Evolutionary conservation across 2,329 filamentous ascomycete species (phyloP).

Genomic region (Aspergillus sp.): DNA sequence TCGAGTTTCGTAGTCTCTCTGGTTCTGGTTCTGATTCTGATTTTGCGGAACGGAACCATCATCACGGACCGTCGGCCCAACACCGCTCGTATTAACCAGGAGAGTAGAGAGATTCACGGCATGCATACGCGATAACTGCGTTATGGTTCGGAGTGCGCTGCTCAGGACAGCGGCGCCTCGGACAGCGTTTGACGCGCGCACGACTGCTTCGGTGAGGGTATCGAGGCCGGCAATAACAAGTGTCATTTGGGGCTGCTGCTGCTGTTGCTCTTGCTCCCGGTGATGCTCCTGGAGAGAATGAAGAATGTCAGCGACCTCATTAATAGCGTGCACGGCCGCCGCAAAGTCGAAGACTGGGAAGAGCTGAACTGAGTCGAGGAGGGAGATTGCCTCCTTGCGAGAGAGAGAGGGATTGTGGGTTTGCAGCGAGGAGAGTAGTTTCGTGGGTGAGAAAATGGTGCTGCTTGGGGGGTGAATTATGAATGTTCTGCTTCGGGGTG

Average conservation of each 20-base stretch:
- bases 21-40: not conserved
- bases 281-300: constrained; percentile 18
- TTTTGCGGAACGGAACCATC: not conserved
- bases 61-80: constrained; percentile 19
- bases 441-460: constrained; percentile 30
- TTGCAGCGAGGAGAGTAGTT: constrained; percentile 29
- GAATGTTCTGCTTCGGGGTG: constrained; percentile 23
- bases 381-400: constrained; percentile 29
- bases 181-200: constrained; percentile 38
- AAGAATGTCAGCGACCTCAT: constrained; percentile 29
- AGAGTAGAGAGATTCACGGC: constrained; percentile 31
- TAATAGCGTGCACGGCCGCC: constrained; percentile 30
- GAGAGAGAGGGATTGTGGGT: constrained; percentile 16
- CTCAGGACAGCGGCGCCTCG: constrained; percentile 34
- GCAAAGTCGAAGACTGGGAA: constrained; percentile 34
- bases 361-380: constrained; percentile 34
- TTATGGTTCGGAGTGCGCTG: constrained; percentile 34
- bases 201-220: constrained; percentile 34
- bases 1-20: not conserved
- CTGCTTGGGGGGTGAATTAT: constrained; percentile 36
- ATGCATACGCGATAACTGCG: constrained; percentile 31
- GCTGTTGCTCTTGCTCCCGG: not conserved
- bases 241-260: not conserved
- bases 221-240: constrained; percentile 39
- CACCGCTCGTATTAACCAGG: constrained; percentile 37